phyloP scores from a whole-genome alignment of 371 early-diverging fungal genomes.

The Lichtheimia ornata region DNA sequence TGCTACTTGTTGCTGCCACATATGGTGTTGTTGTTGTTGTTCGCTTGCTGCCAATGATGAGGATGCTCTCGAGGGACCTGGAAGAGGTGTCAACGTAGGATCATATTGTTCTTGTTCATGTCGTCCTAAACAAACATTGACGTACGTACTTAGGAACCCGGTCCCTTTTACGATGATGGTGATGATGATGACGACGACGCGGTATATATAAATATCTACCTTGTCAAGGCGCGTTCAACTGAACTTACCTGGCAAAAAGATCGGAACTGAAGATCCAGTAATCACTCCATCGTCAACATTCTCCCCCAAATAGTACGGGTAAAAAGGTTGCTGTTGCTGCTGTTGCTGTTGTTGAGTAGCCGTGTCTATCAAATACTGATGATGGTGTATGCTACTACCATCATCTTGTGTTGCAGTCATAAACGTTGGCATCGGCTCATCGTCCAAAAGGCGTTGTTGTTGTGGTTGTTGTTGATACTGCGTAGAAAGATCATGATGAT shows the following conservation, averaged over 20 bases:
- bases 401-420: no score
- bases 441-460: background rate
- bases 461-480: background rate
- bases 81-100: conserved; percentile 5
- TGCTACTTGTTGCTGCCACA: background rate
- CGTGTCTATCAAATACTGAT: background rate
- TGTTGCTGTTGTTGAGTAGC: conserved; percentile 1
- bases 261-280: background rate
- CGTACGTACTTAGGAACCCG: background rate
- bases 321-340: background rate
- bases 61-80: background rate
- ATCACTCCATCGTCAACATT: background rate
- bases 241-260: background rate
- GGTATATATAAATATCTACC: no score
- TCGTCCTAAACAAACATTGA: conserved; percentile 1
- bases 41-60: background rate
- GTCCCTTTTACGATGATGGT: background rate
- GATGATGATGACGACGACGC: background rate
- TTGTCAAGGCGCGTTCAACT: background rate
- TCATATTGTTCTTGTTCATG: background rate
- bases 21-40: background rate
- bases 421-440: no score
- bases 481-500: background rate
- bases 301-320: no score
- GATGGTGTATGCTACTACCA: no score